These are phyloP conservation scores for Stramenopiles sp. DNA, from an alignment of 352 stramenopile species.

Conservation along the genomic window DNA sequence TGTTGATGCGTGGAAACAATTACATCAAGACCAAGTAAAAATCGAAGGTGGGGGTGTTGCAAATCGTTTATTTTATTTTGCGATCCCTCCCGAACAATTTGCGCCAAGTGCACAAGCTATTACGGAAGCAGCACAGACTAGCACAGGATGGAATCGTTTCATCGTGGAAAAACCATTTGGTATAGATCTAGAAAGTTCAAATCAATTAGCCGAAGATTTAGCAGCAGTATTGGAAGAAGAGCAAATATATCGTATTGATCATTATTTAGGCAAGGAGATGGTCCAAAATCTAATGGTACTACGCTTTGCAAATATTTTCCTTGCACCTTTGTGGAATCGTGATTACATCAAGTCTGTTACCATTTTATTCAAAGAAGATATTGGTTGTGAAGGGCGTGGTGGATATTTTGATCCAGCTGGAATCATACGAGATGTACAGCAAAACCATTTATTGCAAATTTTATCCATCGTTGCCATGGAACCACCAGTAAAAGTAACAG, in stretches of 20 bases:
- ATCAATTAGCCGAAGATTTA: conserved; percentile 65
- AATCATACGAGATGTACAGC: conserved; percentile 97
- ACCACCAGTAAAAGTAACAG: conserved; percentile 46
- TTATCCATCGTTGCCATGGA: conserved; percentile 91
- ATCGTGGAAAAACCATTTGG: conserved; percentile 97
- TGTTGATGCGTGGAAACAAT: neutral
- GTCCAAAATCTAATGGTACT: conserved; percentile 90
- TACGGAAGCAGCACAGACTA: conserved; percentile 59
- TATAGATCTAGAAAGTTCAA: conserved; percentile 71
- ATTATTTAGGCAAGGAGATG: conserved; percentile 92
- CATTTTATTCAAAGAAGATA: conserved; percentile 92
- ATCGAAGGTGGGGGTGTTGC: neutral
- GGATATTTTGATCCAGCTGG: conserved; percentile 93
- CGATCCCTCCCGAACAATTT: conserved; percentile 86
- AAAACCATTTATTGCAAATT: conserved; percentile 96
- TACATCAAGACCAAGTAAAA: neutral
- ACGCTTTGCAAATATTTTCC: conserved; percentile 88
- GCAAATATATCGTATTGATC: conserved; percentile 90
- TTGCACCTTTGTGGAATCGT: conserved; percentile 82
- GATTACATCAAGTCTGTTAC: conserved; percentile 82
- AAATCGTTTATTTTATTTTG: conserved; percentile 86
- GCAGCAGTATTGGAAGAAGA: conserved; percentile 50
- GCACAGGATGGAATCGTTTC: conserved; percentile 73
- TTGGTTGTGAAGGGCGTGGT: conserved; percentile 77
- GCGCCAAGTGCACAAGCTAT: conserved; percentile 66